Base-by-base conservation (phyloP, 192 early-diverging fungal genomes). In the Lunasporangiospora selenospora region DNA sequence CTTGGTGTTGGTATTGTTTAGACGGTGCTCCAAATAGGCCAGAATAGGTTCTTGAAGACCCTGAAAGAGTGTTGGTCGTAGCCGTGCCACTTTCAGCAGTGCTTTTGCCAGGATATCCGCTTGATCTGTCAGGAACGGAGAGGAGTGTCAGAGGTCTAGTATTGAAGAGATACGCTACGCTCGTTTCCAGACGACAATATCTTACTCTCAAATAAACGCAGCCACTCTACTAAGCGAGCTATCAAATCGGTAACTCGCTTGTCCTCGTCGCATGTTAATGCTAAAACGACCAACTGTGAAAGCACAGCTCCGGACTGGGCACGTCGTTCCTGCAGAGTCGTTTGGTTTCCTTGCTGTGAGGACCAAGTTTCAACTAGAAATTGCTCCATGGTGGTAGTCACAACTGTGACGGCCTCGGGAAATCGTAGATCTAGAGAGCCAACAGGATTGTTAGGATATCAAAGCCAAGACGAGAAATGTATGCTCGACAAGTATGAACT, bases 81-180 rank as follows among this genome's bases (percentile, higher is more conserved):
- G 49, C 18, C 48, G 27, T 4, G 55, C 54, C 55, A 73, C 29
- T 7, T 58, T 53, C n/a, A 73, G 32, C 0, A 73, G 45, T 13
- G 69, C 69, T 27, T 63, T 73, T n/a, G 59, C 46, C 21, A 63
- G 36, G 3, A 73, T 18, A 12, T 49, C 34, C 9, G 69, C 51
- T 3, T 44, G 24, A 27, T 73, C 69, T 73, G 53, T 12, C 18
- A 7, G 38, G 12, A n/a, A n/a, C n/a, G n/a, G n/a, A n/a, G n/a
- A n/a, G n/a, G n/a, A n/a, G n/a, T n/a, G n/a, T n/a, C n/a, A n/a
- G n/a, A n/a, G n/a, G n/a, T n/a, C n/a, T n/a, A n/a, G n/a, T n/a
- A n/a, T n/a, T n/a, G n/a, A n/a, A n/a, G n/a, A n/a, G n/a, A n/a
- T n/a, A n/a, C n/a, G n/a, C n/a, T n/a, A n/a, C n/a, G n/a, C n/a